These are phyloP conservation scores for Ophiocordyceps camponoti-leonardi DNA, from an alignment of 2,329 filamentous ascomycete genomes.

Conservation along the genomic window DNA sequence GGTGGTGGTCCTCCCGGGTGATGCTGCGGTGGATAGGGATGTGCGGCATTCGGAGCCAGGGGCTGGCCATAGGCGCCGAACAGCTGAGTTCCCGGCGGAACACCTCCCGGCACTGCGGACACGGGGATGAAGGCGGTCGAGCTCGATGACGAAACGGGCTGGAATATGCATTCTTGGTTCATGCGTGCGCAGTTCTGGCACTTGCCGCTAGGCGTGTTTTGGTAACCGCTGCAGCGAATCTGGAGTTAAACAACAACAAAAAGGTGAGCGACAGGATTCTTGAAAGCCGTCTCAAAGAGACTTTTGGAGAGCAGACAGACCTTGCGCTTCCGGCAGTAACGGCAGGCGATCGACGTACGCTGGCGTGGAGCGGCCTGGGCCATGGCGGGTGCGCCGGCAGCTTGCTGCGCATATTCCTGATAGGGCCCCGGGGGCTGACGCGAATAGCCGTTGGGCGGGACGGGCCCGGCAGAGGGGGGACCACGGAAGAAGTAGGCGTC, in stretches of 20 bases:
- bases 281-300: not conserved
- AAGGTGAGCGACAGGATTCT: not conserved
- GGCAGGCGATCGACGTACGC: constrained; percentile 41
- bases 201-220: constrained; percentile 39
- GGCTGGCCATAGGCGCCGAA: constrained; percentile 42
- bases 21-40: constrained; percentile 5
- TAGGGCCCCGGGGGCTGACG: constrained; percentile 13
- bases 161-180: constrained; percentile 44
- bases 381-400: constrained; percentile 19
- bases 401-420: constrained; percentile 15
- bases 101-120: constrained; percentile 38
- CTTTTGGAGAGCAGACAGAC: constrained; percentile 14
- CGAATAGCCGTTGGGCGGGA: constrained; percentile 11
- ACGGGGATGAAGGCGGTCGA: constrained; percentile 42
- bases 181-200: constrained; percentile 45
- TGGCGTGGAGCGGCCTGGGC: constrained; percentile 38
- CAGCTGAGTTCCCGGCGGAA: constrained; percentile 37
- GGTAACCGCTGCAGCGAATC: constrained; percentile 45
- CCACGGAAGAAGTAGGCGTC: constrained; percentile 18
- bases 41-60: constrained; percentile 17
- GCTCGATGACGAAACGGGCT: constrained; percentile 37
- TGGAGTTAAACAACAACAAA: constrained; percentile 10
- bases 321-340: constrained; percentile 45
- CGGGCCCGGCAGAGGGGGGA: constrained; percentile 8
- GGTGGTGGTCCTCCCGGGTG: constrained; percentile 17